phyloP scores from a whole-genome alignment of 1,284 basidiomycete species.

The Takashimella koratensis region DNA sequence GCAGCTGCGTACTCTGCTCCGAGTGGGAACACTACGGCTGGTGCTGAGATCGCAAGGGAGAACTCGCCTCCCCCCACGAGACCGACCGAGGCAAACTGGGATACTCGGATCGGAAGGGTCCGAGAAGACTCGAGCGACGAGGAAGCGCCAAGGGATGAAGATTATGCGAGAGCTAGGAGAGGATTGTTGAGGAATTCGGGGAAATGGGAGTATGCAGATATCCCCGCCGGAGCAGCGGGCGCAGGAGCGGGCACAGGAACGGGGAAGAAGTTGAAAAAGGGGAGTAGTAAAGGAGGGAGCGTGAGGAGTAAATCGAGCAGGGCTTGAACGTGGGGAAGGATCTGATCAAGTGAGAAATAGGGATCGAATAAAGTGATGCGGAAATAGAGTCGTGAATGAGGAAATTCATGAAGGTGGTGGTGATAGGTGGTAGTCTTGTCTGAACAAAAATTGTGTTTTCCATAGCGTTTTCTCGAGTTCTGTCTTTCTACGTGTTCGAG shows the following conservation, averaged over 20 bases:
- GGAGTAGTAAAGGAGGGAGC: constrained; percentile 12
- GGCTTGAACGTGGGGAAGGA: background rate
- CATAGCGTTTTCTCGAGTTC: no score
- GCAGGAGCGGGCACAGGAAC: background rate
- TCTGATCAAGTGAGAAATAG: background rate
- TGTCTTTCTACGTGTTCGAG: no score
- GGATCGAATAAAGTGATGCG: background rate
- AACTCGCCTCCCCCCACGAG: background rate
- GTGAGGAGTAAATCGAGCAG: constrained; percentile 9
- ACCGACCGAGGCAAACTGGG: constrained; percentile 25
- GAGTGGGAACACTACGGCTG: background rate
- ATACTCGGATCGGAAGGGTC: constrained; percentile 40
- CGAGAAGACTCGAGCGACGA: constrained; percentile 43
- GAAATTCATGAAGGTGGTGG: no score
- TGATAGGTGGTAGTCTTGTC: no score
- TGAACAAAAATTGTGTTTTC: no score
- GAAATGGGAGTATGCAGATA: constrained; percentile 21
- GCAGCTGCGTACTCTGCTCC: background rate
- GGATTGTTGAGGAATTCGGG: constrained; percentile 32
- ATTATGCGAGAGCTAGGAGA: constrained; percentile 36
- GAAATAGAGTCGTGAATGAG: no score
- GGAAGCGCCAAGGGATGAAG: constrained; percentile 32
- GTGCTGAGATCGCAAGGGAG: background rate
- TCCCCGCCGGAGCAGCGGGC: background rate
- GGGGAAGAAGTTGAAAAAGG: constrained; percentile 10